phyloP scores from a whole-genome alignment of 139 green algal species.

The Tetraselmis chui region DNA sequence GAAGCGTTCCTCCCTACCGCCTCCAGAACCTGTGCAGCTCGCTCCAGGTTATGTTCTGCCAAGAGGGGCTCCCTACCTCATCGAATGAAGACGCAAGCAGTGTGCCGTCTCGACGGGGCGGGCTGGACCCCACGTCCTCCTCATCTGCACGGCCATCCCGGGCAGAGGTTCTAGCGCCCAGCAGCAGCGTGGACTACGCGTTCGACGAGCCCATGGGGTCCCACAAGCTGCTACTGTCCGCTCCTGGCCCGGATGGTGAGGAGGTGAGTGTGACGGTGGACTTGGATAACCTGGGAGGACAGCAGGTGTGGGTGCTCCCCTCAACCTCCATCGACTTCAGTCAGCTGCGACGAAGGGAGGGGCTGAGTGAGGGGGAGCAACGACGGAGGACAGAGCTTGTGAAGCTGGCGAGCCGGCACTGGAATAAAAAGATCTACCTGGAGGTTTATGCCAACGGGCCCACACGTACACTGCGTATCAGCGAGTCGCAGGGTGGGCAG shows the following conservation, averaged over 20 bases:
- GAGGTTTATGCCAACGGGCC: constrained; percentile 77
- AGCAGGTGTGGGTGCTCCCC: background rate
- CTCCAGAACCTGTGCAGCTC: constrained; percentile 64
- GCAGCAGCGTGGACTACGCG: constrained; percentile 60
- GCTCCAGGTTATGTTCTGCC: background rate
- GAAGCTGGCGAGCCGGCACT: background rate
- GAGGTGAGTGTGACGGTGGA: constrained; percentile 11
- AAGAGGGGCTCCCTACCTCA: background rate
- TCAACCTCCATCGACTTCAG: background rate
- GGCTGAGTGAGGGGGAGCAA: background rate
- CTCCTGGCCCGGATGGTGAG: background rate
- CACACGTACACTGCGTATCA: constrained; percentile 78
- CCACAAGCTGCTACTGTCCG: constrained; percentile 33
- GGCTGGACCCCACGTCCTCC: background rate
- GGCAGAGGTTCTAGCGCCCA: constrained; percentile 4
- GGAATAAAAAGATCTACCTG: constrained; percentile 59
- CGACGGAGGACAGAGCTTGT: background rate
- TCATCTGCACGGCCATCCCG: no score
- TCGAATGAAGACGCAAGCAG: no score
- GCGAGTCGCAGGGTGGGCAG: constrained; percentile 39
- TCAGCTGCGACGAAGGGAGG: background rate
- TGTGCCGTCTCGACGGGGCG: background rate
- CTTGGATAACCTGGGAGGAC: constrained; percentile 13
- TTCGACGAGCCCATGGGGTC: constrained; percentile 73
- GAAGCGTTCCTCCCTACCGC: constrained; percentile 55